Base-by-base conservation (phyloP, 192 early-diverging fungal genomes). In the Coemansia sp. region DNA sequence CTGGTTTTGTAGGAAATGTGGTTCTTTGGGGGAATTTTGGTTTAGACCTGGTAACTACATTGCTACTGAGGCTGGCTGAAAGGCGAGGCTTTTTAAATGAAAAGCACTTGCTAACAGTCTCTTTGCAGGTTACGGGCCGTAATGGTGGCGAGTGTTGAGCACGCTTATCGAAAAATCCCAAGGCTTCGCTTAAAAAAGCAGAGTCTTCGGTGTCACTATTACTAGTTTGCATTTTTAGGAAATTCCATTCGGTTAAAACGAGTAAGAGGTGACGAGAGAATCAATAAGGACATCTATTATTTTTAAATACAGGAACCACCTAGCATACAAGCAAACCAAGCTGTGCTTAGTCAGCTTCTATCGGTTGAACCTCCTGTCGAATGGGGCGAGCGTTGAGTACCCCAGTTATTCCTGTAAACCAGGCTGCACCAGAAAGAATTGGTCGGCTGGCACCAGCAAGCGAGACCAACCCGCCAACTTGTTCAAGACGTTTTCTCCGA, bases 371-470 rank as follows among this genome's bases (percentile, higher is more conserved):
- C 9, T 22, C 41, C 10, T 23, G 54, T 29, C 38, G 52, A 15
- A 51, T n/a, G 6, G 75, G 69, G 9, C 75, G 68, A 2, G 69
- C 62, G 50, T 78, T 78, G 25, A 78, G 66, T 2, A 49, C 51
- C 5, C 66, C 68, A 15, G 70, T 60, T 12, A 78, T 78, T 27
- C 66, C 76, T 12, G 66, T 62, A 3, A 66, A 64, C 76, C 76
- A 79, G 9, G 71, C 63, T 19, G 66, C 23, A 0, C 76, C 76
- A 0, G 76, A 62, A 32, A 79, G 58, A 0, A 79, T 29, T 10
- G 76, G 76, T 1, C 76, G 63, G 8, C 70, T 73, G 47, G 76
- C 67, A n/a, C 76, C 76, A 14, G 76, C 57, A 10, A 79, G 66
- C 35, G 76, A 79, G 5, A 79, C 76, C 38, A 79, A 61, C 3